Percentiles rank a stretch among this genome's conserved stretches.
Evolutionary conservation across 192 early-diverging fungal genomes (phyloP).

Genomic region (Backusella australiensis): DNA sequence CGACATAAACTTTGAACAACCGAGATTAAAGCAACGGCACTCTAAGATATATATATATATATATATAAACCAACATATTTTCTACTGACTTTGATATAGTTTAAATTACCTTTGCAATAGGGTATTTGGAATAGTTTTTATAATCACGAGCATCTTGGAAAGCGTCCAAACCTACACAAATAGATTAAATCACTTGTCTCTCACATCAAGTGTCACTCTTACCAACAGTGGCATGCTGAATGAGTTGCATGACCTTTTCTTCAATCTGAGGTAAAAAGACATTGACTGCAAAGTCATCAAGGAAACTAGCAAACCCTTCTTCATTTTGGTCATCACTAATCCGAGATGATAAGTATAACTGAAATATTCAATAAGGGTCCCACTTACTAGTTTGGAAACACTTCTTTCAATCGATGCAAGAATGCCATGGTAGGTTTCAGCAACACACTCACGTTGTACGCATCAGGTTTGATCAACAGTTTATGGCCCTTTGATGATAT

Average conservation of each 20-base stretch:
- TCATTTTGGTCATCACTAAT: conserved; percentile 31
- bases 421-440: conserved; percentile 69
- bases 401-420: conserved; percentile 50
- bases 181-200: not conserved
- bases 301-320: conserved; percentile 58
- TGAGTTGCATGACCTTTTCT: conserved; percentile 74
- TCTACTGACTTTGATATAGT: not conserved
- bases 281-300: conserved; percentile 78
- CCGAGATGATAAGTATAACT: no score
- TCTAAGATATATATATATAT: conserved; percentile 44
- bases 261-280: conserved; percentile 85
- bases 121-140: conserved; percentile 55
- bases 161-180: conserved; percentile 38
- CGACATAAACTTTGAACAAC: conserved; percentile 65
- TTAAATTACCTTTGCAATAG: conserved; percentile 63
- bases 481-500: conserved; percentile 58
- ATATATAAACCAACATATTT: not conserved
- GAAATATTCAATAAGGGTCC: not conserved
- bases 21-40: conserved; percentile 54
- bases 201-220: not conserved
- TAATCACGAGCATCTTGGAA: conserved; percentile 49
- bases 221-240: conserved; percentile 66
- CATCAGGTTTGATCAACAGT: conserved; percentile 62
- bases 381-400: conserved; percentile 49
- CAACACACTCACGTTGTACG: conserved; percentile 67